Evolutionary conservation across 768 basidiomycete species (phyloP).

Genomic region (Albatrellus ellisii): DNA sequence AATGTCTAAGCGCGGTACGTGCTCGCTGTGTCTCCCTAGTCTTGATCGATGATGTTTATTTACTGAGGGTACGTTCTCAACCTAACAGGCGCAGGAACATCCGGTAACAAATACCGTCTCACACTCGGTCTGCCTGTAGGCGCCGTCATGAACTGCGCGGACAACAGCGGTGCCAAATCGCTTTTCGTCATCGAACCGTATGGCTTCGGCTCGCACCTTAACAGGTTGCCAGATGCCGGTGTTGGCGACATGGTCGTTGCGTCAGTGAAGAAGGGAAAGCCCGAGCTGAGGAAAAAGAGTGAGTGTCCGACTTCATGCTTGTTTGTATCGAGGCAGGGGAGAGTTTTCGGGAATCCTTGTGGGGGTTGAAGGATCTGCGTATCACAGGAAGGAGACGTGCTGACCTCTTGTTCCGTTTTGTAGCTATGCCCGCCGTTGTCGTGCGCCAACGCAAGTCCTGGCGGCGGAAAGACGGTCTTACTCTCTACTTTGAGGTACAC

Average conservation of each 20-base stretch:
- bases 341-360: neutral
- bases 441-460: constrained; percentile 97
- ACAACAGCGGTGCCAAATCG: constrained; percentile 98
- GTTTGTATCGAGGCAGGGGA: neutral
- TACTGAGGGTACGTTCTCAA: neutral
- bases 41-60: neutral
- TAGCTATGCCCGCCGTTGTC: constrained; percentile 95
- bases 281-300: constrained; percentile 99
- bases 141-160: constrained; percentile 93
- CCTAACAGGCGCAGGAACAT: constrained; percentile 39
- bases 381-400: neutral
- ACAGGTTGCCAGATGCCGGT: constrained; percentile 93
- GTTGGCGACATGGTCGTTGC: constrained; percentile 94
- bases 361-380: neutral
- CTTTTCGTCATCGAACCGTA: constrained; percentile 91
- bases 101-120: constrained; percentile 95
- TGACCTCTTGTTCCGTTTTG: constrained; percentile 10
- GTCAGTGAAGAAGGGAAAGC: constrained; percentile 99
- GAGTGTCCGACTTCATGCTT: constrained; percentile 22
- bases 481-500: constrained; percentile 92
- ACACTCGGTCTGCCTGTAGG: constrained; percentile 90
- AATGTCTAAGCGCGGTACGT: constrained; percentile 26
- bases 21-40: neutral
- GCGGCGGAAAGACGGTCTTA: constrained; percentile 96
- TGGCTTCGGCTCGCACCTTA: constrained; percentile 91